Evolutionary conservation across 2,329 filamentous ascomycete species (phyloP), one percentile per base, ranked within the genome.

Genomic region (Zymoseptoria passerinii): DNA sequence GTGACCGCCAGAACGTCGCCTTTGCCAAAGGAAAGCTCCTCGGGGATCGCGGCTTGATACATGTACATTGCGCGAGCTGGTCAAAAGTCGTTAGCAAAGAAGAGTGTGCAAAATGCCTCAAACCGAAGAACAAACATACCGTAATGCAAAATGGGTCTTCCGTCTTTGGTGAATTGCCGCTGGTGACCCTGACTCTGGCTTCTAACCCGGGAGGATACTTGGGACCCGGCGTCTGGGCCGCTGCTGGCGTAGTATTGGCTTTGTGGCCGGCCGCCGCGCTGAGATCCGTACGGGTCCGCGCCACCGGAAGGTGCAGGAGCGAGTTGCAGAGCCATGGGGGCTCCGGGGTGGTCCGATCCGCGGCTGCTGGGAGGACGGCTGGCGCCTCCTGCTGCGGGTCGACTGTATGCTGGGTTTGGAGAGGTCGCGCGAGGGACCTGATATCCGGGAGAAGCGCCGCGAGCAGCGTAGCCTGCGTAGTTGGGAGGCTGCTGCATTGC

Each of bases 31-130:
- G 88, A 88, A 19, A 99, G 78, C 75, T 99, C 95, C 72, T 97
- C 94, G 0, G 92, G 90, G 59, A 99, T 99, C 20, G 91, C 92
- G 2, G 94, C 91, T 70, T 88, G 85, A 73, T 99, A 99, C 78
- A 90, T 85, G 74, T 97, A 99, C 78, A 96, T 81, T 27, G 94
- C 92, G 49, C 92, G 89, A 56, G 94, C 94, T 68, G 61, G 58
- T 35, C 54, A 52, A 29, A 8, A 35, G 50, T 54, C 4, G 40
- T 62, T 50, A 65, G 62, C 56, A 28, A 56, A 48, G 16, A 56
- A 48, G 16, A 23, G 27, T 19, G 7, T n/a, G 16, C 23, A 16
- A 23, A 4, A n/a, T 10, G 4, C 28, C n/a, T n/a, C n/a, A 48
- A 56, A 28, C 54, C 28, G 28, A 4, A n/a, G 55, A 55, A n/a